Conservation (phyloP, 2,329 filamentous ascomycete genomes). For the Harringtonia aguacate region DNA sequence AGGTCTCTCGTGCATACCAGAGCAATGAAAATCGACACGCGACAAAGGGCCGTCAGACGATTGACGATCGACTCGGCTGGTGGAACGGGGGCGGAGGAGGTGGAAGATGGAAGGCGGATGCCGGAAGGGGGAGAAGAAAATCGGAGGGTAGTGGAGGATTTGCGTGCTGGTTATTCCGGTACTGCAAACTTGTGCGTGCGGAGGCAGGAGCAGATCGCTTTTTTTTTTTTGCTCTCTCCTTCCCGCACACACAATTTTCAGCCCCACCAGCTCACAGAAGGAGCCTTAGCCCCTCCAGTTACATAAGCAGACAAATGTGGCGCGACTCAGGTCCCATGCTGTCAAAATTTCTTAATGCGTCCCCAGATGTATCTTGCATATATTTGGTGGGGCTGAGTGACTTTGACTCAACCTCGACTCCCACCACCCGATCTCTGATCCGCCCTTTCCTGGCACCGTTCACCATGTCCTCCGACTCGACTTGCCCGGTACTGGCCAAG, state of each 20-base stretch:
- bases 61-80: not conserved
- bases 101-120: not conserved
- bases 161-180: slow-evolving; percentile 4
- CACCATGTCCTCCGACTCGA: not conserved
- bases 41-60: not conserved
- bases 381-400: no score
- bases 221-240: not conserved
- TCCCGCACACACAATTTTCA: not conserved
- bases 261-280: not conserved
- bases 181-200: slow-evolving; percentile 5
- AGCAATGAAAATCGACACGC: not conserved
- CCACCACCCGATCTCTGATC: no score
- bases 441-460: no score
- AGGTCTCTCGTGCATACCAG: not conserved
- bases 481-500: not conserved
- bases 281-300: not conserved
- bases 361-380: no score
- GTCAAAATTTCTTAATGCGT: no score
- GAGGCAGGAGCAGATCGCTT: not conserved
- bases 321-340: no score
- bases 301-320: no score
- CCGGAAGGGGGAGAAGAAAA: slow-evolving; percentile 3
- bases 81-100: not conserved
- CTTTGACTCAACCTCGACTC: no score
- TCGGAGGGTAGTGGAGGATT: slow-evolving; percentile 2